phyloP scores from a whole-genome alignment of 1,139 yeast species.

The Candida pseudocylindracea region DNA sequence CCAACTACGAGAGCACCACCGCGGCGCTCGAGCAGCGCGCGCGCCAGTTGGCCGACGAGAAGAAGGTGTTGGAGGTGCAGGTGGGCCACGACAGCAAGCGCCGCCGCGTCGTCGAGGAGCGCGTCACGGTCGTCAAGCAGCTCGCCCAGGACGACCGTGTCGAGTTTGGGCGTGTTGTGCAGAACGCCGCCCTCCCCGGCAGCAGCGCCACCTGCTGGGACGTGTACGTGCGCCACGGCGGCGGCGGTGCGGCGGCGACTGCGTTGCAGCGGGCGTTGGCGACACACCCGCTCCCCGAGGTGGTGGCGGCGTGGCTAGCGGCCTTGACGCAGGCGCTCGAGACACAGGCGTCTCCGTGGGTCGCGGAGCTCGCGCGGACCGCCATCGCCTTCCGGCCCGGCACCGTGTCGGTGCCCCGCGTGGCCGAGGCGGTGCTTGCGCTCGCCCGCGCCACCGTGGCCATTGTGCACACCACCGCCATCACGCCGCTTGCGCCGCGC shows the following conservation, averaged over 20 bases:
- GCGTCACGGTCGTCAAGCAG: background rate
- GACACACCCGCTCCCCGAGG: too few relatives aligned
- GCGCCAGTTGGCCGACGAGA: conserved; percentile 44
- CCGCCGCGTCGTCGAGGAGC: background rate
- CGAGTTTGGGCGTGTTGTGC: background rate
- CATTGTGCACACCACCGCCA: conserved; percentile 22
- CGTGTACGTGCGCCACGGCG: too few relatives aligned
- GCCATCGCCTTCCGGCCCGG: too few relatives aligned
- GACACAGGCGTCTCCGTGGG: too few relatives aligned
- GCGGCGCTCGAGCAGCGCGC: conserved; percentile 19
- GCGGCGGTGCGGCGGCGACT: too few relatives aligned
- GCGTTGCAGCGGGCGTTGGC: too few relatives aligned
- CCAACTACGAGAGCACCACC: conserved; percentile 18
- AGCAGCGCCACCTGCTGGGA: too few relatives aligned
- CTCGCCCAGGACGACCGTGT: background rate
- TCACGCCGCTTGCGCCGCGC: conserved; percentile 1
- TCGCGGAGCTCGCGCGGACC: too few relatives aligned
- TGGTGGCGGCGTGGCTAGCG: too few relatives aligned
- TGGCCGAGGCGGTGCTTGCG: conserved; percentile 1
- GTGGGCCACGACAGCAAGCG: background rate
- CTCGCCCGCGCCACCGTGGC: conserved; percentile 17
- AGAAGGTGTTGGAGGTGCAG: conserved; percentile 23
- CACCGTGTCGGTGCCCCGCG: too few relatives aligned
- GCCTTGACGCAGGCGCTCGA: too few relatives aligned
- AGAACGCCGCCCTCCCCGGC: too few relatives aligned